Base-by-base conservation (phyloP, 1,284 basidiomycete species). In the Hymenochaete sp. region DNA sequence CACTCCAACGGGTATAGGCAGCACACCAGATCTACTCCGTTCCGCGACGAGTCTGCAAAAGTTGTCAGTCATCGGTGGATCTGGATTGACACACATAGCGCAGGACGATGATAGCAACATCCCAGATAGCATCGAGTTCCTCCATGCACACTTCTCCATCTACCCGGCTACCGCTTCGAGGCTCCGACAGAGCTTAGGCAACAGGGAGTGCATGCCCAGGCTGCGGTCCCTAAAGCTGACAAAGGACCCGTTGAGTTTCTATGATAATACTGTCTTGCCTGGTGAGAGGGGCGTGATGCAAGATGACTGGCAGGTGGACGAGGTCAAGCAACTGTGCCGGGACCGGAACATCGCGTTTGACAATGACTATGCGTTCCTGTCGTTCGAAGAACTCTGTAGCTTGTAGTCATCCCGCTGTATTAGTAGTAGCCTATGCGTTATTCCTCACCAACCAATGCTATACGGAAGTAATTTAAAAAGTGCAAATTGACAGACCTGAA, bases 111-210 rank as follows among this genome's bases (percentile, higher is more conserved):
- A 29, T 13, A 29, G 32, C 27, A 19, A 27, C 14, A 29, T 41
- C 4, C 39, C 39, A 8, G 14, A 27, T 11, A 18, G 14, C 18
- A 18, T 41, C n/a, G 39, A 41, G 26, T 9, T 29, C 25, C 4
- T 41, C 13, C 39, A 41, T 18, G 39, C 32, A 16, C 39, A 41
- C 22, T 41, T 41, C 27, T 41, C 39, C 18, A 28, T 41, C 24
- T 41, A 29, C 27, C 39, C 39, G 28, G 26, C 32, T 19, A 9
- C 25, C 13, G 39, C 27, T n/a, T 5, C 14, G 21, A 4, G 19
- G n/a, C 9, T 41, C 3, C n/a, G 11, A 13, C 27, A 41, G 4
- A 22, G 13, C 5, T 11, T 41, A 3, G 39, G 21, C 10, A 26
- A 13, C 9, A 14, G 32, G 25, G 25, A 28, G 16, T 18, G 21